Base-by-base conservation (phyloP, 1,139 yeast species). In the Zhuliangozyma parablackwelliae region DNA sequence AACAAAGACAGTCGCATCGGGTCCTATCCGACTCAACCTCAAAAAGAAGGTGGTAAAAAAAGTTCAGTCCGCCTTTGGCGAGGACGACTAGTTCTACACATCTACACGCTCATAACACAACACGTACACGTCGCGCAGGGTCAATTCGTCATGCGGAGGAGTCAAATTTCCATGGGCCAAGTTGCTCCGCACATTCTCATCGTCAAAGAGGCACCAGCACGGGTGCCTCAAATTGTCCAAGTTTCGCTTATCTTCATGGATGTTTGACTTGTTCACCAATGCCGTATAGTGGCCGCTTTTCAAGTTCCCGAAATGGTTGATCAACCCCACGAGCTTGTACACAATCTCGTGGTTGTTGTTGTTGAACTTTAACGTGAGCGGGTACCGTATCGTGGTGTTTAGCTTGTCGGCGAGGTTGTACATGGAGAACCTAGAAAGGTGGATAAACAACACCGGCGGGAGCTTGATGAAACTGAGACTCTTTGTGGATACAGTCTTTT, bases 241-340 rank as follows among this genome's bases (percentile, higher is more conserved):
- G 29, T 45, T 45, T 11, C 30, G 30, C 4, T 30, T 26, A 38
- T 35, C 55, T 58, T 50, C 63, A 63, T 26, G 48, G 36, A 28
- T 51, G 42, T 44, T 59, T 41, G 66, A 54, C 54, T 82, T 82
- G 49, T 81, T 72, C 1, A 82, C 80, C 39, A 77, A 63, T 0
- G 89, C 63, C 1, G 89, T 83, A 51, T 84, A 84, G 56, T 84
- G 94, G 0, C 94, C 94, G 40, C 83, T 77, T 44, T 78, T 77
- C 41, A 83, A 61, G 40, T 76, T 80, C 8, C 94, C 94, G 47
- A 67, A 76, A 53, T 84, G 94, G 48, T 83, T 81, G 11, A 82
- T 78, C 28, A 82, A 64, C 1, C 86, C 88, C 39, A 69, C 67
- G 27, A 83, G 57, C 44, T 67, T 70, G 54, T 82, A 84, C 21